Conservation (phyloP, 2,329 filamentous ascomycete genomes). For the Colletotrichum truncatum region DNA sequence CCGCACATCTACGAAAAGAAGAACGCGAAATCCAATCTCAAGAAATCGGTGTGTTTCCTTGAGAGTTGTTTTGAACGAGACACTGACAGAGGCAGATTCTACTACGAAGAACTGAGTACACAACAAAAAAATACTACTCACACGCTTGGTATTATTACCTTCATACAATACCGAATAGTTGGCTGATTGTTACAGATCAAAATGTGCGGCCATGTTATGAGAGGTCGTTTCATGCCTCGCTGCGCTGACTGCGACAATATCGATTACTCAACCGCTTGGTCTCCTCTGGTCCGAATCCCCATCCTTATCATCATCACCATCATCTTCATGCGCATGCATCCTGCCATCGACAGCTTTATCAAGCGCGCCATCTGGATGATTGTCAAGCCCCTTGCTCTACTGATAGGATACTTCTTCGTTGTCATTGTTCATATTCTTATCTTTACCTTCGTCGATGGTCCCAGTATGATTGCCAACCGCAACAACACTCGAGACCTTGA, state of each 20-base stretch:
- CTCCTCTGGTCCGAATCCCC: slow-evolving; percentile 3
- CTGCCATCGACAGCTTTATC: not conserved
- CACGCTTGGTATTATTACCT: not conserved
- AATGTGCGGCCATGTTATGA: slow-evolving; percentile 16
- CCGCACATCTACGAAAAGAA: no score
- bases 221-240: slow-evolving; percentile 9
- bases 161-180: not conserved
- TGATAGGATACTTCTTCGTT: slow-evolving; percentile 12
- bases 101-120: no score
- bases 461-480: not conserved
- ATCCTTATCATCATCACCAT: slow-evolving; percentile 6
- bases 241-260: not conserved
- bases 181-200: not conserved
- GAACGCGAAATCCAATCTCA: no score
- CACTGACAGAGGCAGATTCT: no score
- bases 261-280: slow-evolving; percentile 19
- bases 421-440: slow-evolving; percentile 6
- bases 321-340: slow-evolving; percentile 17
- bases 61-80: no score
- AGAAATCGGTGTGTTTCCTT: no score
- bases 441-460: slow-evolving; percentile 25
- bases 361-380: slow-evolving; percentile 6
- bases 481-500: not conserved
- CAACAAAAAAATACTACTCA: not conserved
- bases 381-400: slow-evolving; percentile 16